Evolutionary conservation across 2,329 filamentous ascomycete genomes (phyloP).

Genomic region (Fusarium xyrophilum): DNA sequence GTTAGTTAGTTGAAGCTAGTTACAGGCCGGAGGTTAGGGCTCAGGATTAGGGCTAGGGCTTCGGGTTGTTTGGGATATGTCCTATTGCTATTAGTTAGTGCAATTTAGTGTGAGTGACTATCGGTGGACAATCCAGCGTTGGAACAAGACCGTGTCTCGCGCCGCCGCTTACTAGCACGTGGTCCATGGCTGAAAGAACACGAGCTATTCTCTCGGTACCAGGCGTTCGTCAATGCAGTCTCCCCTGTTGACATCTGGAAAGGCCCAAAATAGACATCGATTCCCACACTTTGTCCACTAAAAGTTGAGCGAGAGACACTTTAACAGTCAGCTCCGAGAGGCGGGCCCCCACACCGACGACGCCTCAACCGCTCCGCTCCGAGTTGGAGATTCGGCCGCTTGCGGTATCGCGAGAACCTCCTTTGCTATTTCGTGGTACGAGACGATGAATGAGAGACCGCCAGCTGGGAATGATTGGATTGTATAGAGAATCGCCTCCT

Average conservation of each 20-base stretch:
- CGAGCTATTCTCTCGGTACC: slow-evolving; percentile 26
- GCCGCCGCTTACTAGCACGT: slow-evolving; percentile 27
- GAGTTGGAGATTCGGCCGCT: slow-evolving; percentile 21
- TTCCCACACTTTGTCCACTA: slow-evolving; percentile 32
- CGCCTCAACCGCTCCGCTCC: slow-evolving; percentile 25
- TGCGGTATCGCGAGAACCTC: slow-evolving; percentile 25
- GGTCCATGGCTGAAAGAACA: slow-evolving; percentile 30
- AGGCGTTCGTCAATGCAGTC: slow-evolving; percentile 24
- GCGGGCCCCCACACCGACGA: slow-evolving; percentile 25
- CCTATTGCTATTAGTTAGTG: too few species aligned
- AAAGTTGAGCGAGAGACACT: slow-evolving; percentile 11
- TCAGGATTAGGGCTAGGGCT: too few species aligned
- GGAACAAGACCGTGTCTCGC: slow-evolving; percentile 23
- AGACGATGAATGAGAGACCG: not conserved
- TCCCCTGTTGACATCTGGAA: slow-evolving; percentile 31
- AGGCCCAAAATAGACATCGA: slow-evolving; percentile 35
- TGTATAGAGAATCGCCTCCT: not conserved
- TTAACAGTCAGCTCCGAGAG: slow-evolving; percentile 26
- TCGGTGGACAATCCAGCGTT: too few species aligned
- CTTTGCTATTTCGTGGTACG: slow-evolving; percentile 5
- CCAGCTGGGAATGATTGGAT: not conserved
- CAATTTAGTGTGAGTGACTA: too few species aligned
- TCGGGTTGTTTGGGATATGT: too few species aligned
- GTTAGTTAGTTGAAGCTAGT: too few species aligned
- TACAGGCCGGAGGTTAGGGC: too few species aligned